A percentile compares a stretch with the other conserved stretches of the same genome.
These are phyloP conservation scores for Lodderomyces margitis DNA, from an alignment of 1,139 yeast species.

Conservation along the genomic window DNA sequence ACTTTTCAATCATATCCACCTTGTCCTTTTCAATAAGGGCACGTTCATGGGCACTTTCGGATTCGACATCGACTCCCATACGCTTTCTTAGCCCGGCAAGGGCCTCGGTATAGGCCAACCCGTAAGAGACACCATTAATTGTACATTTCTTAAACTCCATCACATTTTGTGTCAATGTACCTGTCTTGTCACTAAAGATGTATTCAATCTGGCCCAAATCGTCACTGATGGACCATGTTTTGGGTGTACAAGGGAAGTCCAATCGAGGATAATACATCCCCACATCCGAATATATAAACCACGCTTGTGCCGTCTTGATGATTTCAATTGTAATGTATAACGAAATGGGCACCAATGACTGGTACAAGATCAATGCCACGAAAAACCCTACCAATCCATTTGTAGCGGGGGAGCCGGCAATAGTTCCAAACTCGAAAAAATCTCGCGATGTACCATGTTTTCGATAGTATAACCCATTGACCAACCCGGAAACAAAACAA, in stretches of 20 bases:
- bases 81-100: constrained; percentile 57
- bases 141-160: constrained; percentile 64
- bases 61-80: constrained; percentile 52
- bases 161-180: constrained; percentile 58
- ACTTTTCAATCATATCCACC: constrained; percentile 33
- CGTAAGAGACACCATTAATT: constrained; percentile 53
- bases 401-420: constrained; percentile 48
- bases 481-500: constrained; percentile 52
- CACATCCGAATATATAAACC: constrained; percentile 52
- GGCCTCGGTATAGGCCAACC: constrained; percentile 63
- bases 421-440: constrained; percentile 49
- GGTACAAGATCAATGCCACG: constrained; percentile 55
- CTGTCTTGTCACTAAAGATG: constrained; percentile 61
- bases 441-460: constrained; percentile 33
- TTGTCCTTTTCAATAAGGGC: constrained; percentile 38
- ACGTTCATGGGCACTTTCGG: constrained; percentile 42
- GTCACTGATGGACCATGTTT: constrained; percentile 62
- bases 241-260: constrained; percentile 61
- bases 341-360: constrained; percentile 59
- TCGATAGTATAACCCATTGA: constrained; percentile 51
- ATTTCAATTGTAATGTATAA: constrained; percentile 59
- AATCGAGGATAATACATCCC: constrained; percentile 50
- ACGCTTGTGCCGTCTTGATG: constrained; percentile 58
- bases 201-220: constrained; percentile 66
- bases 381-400: constrained; percentile 53